Evolutionary conservation across 2,329 filamentous ascomycete genomes (phyloP).

Genomic region (Aspergillus melleus): DNA sequence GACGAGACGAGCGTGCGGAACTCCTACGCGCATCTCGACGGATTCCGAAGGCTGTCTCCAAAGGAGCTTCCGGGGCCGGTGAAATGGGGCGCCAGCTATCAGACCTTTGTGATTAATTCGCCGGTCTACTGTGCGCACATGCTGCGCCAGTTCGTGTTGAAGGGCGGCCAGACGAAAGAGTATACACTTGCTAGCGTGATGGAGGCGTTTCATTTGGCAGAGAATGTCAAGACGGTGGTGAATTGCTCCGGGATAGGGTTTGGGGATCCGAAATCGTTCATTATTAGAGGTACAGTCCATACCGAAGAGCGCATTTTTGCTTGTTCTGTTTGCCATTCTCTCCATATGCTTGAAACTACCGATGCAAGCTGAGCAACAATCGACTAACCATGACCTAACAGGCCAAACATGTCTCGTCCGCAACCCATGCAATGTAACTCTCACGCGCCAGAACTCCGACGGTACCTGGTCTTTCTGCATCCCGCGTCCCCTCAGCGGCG

Average conservation of each 20-base stretch:
- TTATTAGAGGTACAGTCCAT: slow-evolving; percentile 39
- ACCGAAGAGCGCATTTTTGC: no score
- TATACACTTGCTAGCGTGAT: slow-evolving; percentile 29
- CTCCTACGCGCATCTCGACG: slow-evolving; percentile 35
- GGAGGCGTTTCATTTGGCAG: slow-evolving; percentile 41
- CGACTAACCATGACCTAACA: slow-evolving; percentile 8
- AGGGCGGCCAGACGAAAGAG: slow-evolving; percentile 35
- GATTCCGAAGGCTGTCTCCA: slow-evolving; percentile 32
- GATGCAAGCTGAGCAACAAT: background rate
- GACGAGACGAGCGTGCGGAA: slow-evolving; percentile 26
- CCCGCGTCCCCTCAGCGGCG: slow-evolving; percentile 61
- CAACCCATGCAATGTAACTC: slow-evolving; percentile 44
- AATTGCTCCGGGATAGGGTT: slow-evolving; percentile 50
- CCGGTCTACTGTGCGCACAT: slow-evolving; percentile 45
- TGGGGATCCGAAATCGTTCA: slow-evolving; percentile 42
- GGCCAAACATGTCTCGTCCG: slow-evolving; percentile 51
- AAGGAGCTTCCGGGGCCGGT: slow-evolving; percentile 36
- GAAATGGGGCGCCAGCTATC: slow-evolving; percentile 44
- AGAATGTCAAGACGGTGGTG: slow-evolving; percentile 39
- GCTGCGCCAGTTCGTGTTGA: slow-evolving; percentile 40
- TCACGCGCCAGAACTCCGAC: slow-evolving; percentile 64
- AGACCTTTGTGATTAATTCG: slow-evolving; percentile 45
- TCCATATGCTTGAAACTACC: background rate
- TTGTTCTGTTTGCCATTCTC: background rate
- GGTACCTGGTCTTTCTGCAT: slow-evolving; percentile 65